These are phyloP conservation scores for Podaxis sp. DNA, from an alignment of 768 basidiomycete species.

Conservation along the genomic window DNA sequence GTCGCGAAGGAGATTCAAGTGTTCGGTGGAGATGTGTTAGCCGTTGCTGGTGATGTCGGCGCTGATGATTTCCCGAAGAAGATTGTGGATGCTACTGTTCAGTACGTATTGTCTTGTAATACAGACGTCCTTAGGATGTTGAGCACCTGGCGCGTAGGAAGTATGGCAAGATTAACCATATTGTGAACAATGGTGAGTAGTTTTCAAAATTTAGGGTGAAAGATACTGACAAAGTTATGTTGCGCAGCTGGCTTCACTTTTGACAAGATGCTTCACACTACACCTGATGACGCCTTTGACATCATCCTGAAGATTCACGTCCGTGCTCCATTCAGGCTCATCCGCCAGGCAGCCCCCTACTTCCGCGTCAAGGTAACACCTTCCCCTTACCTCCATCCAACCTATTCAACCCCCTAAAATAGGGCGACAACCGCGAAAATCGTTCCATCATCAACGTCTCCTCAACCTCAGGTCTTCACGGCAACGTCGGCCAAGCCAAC, in stretches of 20 bases:
- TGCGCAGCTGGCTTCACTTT: constrained; percentile 68
- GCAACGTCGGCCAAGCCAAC: constrained; percentile 84
- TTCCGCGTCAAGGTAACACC: constrained; percentile 68
- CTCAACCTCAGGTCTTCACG: constrained; percentile 79
- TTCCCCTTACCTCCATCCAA: background rate
- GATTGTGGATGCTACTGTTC: constrained; percentile 71
- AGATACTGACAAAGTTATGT: background rate
- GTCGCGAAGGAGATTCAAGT: constrained; percentile 75
- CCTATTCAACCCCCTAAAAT: constrained; percentile 1
- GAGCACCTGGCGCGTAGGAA: constrained; percentile 38
- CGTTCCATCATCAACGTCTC: constrained; percentile 82
- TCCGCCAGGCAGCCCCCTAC: constrained; percentile 82
- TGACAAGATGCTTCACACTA: constrained; percentile 88
- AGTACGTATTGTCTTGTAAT: constrained; percentile 42
- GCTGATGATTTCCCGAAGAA: constrained; percentile 82
- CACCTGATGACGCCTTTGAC: constrained; percentile 78
- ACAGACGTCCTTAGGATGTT: background rate
- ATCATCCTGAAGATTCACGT: constrained; percentile 85
- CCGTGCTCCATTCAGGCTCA: constrained; percentile 81
- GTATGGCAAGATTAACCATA: constrained; percentile 85
- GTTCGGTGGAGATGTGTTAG: constrained; percentile 70
- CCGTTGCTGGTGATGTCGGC: constrained; percentile 76
- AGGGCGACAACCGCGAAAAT: constrained; percentile 60
- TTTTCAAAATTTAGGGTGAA: background rate
- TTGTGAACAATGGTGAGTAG: constrained; percentile 73